Evolutionary conservation across 1,139 yeast genomes (phyloP), one percentile per base, ranked within the genome.

Genomic region (Geotrichum siamense): DNA sequence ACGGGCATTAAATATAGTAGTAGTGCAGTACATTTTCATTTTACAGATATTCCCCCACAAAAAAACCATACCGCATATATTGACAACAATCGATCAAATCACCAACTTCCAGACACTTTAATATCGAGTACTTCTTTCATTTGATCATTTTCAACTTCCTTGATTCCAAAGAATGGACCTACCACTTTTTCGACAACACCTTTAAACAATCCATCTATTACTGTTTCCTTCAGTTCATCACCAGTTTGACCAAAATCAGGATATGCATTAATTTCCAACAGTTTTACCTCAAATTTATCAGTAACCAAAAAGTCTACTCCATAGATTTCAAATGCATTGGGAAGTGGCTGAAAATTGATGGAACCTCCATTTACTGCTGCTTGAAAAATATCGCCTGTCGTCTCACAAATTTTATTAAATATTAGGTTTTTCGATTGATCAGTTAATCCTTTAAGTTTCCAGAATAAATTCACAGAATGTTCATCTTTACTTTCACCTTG

Each of bases 201-300:
- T 10, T 49, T 48, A 33, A 68, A 57, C 26, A 67, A 49, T 2
- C 59, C 61, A 23, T 54, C 52, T 34, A 47, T 47, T 25, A 91
- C 84, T 22, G 89, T 57, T 1, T 57, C 68, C 57, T 82, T 82
- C 55, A 91, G 69, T 5, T 74, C 80, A 16, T 68, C 75, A 10
- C 98, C 98, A 0, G 97, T 91, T 63, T 91, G 98, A 59, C 87
- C 87, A 65, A 91, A 91, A 60, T 91, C 98, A 0, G 98, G 98
- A 59, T 82, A 91, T 8, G 97, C 82, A 59, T 91, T 91, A 38
- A 87, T 85, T 61, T 91, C 98, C 31, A 91, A 66, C 34, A 91
- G 62, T 38, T 70, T 70, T 2, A 83, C 91, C 8, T 68, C 58
- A 25, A 63, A 60, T 34, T 77, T 68, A 1, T 66, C 68, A 52